Evolutionary conservation across 306 rosid species (phyloP).

Genomic region (Sphenostylis stenocarpa): DNA sequence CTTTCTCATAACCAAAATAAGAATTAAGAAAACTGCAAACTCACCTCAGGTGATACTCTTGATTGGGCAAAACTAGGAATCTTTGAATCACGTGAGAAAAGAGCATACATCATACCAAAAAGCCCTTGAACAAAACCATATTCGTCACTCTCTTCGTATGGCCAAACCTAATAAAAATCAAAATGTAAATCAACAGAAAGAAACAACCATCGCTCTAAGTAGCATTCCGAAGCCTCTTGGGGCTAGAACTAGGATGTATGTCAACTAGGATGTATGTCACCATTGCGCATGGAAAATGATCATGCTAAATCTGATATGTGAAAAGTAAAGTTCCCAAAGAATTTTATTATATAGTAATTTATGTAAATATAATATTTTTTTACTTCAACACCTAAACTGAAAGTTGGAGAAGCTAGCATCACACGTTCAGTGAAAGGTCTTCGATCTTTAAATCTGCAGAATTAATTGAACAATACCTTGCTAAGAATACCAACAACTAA

Average conservation of each 20-base stretch:
- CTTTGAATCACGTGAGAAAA: constrained; percentile 66
- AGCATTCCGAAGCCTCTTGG: not conserved
- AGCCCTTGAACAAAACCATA: constrained; percentile 96
- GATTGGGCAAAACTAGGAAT: constrained; percentile 51
- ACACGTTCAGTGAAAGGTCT: constrained; percentile 5
- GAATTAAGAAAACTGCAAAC: constrained; percentile 23
- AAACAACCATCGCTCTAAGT: not conserved
- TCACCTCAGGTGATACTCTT: constrained; percentile 63
- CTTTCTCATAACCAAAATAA: not conserved
- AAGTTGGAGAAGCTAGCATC: constrained; percentile 20
- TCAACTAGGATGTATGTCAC: not conserved
- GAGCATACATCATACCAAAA: constrained; percentile 71
- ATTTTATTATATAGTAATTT: not conserved
- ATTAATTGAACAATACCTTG: constrained; percentile 60
- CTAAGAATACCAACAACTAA: constrained; percentile 88
- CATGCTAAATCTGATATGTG: not conserved
- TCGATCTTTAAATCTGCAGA: constrained; percentile 4
- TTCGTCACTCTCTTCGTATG: constrained; percentile 78
- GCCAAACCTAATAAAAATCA: constrained; percentile 72
- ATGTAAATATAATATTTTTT: not conserved
- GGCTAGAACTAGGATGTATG: not conserved
- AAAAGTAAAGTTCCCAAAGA: constrained; percentile 2
- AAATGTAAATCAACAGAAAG: constrained; percentile 21
- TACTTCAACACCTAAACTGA: constrained; percentile 5
- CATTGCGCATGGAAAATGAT: constrained; percentile 5